These are phyloP conservation scores for Sporothrix luriei DNA, from an alignment of 2,329 filamentous ascomycete species.

Conservation along the genomic window DNA sequence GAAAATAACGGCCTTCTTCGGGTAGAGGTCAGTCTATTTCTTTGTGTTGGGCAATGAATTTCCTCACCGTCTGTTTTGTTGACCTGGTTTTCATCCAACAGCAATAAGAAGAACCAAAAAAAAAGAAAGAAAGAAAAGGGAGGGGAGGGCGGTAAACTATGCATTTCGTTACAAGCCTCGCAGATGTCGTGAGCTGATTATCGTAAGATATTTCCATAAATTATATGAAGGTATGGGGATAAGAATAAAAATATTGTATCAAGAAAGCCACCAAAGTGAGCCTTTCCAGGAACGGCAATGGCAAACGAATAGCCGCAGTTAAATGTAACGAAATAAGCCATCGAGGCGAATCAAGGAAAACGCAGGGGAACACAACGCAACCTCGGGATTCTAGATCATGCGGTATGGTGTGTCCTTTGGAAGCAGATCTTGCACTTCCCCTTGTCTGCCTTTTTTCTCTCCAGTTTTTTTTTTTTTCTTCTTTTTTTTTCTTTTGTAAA, in stretches of 20 bases:
- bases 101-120: not conserved
- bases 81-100: not conserved
- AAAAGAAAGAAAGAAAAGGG: not conserved
- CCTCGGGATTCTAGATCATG: constrained; percentile 36
- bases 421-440: constrained; percentile 35
- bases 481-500: too few relatives aligned
- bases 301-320: constrained; percentile 31
- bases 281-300: constrained; percentile 34
- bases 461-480: too few relatives aligned
- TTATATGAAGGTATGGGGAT: not conserved
- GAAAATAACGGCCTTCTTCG: not conserved
- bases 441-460: constrained; percentile 4
- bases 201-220: too few relatives aligned
- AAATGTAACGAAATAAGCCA: not conserved
- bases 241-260: not conserved
- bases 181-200: too few relatives aligned
- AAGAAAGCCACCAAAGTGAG: not conserved
- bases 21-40: not conserved
- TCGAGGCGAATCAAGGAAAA: not conserved
- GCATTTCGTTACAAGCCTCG: too few relatives aligned
- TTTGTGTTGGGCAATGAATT: not conserved
- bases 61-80: not conserved
- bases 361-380: constrained; percentile 28
- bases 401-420: constrained; percentile 29
- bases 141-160: too few relatives aligned